Evolutionary conservation across 345 rosid species (phyloP).

Genomic region (Turnera subulata): DNA sequence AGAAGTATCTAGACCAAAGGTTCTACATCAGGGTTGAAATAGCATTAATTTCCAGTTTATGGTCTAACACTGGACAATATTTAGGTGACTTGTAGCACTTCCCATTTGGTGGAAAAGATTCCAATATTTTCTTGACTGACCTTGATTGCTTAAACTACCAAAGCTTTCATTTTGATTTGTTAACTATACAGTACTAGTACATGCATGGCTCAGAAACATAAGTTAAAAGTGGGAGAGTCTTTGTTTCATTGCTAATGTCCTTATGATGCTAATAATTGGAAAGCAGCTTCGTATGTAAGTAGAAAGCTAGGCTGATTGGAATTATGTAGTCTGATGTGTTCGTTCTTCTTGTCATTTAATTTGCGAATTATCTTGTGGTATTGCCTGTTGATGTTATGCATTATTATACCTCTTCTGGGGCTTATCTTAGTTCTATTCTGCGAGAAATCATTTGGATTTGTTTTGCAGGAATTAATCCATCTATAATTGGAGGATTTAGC

Average conservation of each 20-base stretch:
- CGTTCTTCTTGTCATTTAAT: neutral
- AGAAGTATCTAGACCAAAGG: neutral
- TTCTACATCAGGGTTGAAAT: neutral
- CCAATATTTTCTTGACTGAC: neutral
- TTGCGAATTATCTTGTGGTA: no score
- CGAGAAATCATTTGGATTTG: conserved; percentile 6
- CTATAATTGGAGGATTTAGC: conserved; percentile 82
- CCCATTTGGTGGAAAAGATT: no score
- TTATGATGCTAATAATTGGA: no score
- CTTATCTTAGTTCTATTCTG: conserved; percentile 2
- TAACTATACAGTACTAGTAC: neutral
- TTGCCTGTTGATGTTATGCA: neutral
- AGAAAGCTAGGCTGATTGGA: neutral
- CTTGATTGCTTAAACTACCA: neutral
- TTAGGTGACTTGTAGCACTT: no score
- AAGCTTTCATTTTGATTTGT: neutral
- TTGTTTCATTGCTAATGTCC: neutral
- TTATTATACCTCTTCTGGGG: neutral
- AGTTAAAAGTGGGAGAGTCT: neutral
- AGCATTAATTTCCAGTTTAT: neutral
- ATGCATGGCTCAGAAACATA: neutral
- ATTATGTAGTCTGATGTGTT: neutral
- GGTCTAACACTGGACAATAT: no score
- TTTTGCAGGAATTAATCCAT: conserved; percentile 74
- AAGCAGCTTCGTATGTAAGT: neutral